Base-by-base conservation (phyloP, 2,329 filamentous ascomycete species). In the Lachnellula arida region DNA sequence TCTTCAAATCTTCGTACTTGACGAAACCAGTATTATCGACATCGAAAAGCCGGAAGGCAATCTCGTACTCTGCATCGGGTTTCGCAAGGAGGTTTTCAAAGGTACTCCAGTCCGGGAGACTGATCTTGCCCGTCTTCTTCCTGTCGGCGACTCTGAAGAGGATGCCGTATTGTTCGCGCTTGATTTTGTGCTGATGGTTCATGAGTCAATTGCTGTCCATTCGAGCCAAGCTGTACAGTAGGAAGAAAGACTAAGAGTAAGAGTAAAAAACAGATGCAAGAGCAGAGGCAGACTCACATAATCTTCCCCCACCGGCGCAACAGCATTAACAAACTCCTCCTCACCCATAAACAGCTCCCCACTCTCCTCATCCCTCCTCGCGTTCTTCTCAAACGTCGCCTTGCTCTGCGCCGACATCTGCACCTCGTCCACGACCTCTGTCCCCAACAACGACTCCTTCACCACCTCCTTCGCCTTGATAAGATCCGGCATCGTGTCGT, bases 1-100 rank as follows among this genome's bases (percentile, higher is more conserved):
- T 81, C 69, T 90, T 85, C 75, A 99, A 92, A 67, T 91, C 85
- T 40, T 96, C 88, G 70, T 93, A 96, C 72, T 92, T 93, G 68
- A 99, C 91, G 49, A 82, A 82, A 59, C 94, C 94, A 19, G 85
- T 88, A 59, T 89, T 84, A 51, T 93, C 86, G 66, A 90, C 81
- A 70, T 97, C 93, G 74, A 99, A 99, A 54, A 99, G 82, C 67
- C 94, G 89, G 77, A 97, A 99, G 15, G 94, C 93, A 67, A 99
- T 96, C 74, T 97, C 92, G 76, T 99, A 99, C 76, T 99, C 94
- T 72, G 94, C 94, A 70, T 97, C 94, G 60, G 94, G 89, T 76
- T 97, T 97, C 65, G 81, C 81, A 57, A 99, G 85, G 61, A 99
- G 82, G 77, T 96, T 95, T 76, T 97, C 90, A 74, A 97, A 99